phyloP scores from a whole-genome alignment of 495 filamentous ascomycete genomes.

The Aspergillus saccharolyticus region DNA sequence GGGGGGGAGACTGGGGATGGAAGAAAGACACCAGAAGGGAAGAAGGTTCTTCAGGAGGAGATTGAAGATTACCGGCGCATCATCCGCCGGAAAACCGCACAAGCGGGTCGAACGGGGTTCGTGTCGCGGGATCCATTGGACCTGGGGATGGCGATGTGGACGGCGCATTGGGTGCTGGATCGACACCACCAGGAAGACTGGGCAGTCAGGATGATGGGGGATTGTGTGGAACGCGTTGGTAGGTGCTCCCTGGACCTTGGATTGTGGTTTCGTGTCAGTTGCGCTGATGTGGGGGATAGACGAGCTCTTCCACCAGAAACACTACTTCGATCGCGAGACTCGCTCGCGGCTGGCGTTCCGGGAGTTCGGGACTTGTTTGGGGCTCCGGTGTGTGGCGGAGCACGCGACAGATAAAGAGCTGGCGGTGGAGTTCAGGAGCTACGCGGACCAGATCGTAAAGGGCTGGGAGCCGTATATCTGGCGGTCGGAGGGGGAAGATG shows the following conservation, averaged over 20 bases:
- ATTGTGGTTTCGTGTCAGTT: no score
- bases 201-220: constrained; percentile 40
- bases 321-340: constrained; percentile 36
- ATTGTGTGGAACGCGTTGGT: constrained; percentile 47
- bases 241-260: background rate
- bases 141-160: constrained; percentile 64
- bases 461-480: constrained; percentile 51
- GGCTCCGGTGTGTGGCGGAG: constrained; percentile 47
- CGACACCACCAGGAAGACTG: constrained; percentile 42
- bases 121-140: constrained; percentile 54
- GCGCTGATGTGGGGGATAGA: constrained; percentile 18
- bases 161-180: constrained; percentile 53
- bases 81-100: constrained; percentile 46
- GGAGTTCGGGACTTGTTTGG: constrained; percentile 58
- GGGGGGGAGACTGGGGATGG: constrained; percentile 11
- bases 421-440: constrained; percentile 32
- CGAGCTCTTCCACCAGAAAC: constrained; percentile 38
- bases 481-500: constrained; percentile 20
- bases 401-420: constrained; percentile 37
- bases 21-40: constrained; percentile 43
- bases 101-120: no score
- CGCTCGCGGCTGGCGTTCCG: constrained; percentile 54
- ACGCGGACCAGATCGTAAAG: constrained; percentile 43
- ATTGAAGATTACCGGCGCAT: constrained; percentile 55
- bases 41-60: constrained; percentile 45